Conservation (phyloP, 352 stramenopile species). For the Phytophthora aleatoria region DNA sequence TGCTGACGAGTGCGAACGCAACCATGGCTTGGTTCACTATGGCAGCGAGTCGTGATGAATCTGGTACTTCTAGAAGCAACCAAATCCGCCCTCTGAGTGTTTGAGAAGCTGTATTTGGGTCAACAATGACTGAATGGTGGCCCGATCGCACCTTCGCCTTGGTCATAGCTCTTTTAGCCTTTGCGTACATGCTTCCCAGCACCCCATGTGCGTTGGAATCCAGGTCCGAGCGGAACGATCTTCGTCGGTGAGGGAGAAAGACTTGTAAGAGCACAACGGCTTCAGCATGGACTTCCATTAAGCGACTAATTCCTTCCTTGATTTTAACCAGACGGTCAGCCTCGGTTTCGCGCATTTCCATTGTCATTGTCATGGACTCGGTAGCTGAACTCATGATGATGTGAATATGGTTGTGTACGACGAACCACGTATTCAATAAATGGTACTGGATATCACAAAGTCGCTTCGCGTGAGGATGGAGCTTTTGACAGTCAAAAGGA, state of each 20-base stretch:
- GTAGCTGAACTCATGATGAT: constrained; percentile 34
- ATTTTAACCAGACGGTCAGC: constrained; percentile 44
- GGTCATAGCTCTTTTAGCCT: constrained; percentile 38
- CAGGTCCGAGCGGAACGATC: not conserved
- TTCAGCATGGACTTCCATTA: constrained; percentile 52
- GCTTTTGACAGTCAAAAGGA: constrained; percentile 53
- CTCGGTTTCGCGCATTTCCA: constrained; percentile 41
- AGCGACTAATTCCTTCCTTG: constrained; percentile 45
- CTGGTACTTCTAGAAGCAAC: constrained; percentile 62
- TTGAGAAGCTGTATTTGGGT: constrained; percentile 22
- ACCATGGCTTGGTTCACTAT: constrained; percentile 71
- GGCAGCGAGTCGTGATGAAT: constrained; percentile 53
- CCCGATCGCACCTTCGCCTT: constrained; percentile 35
- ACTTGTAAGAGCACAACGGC: constrained; percentile 35
- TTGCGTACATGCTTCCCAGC: constrained; percentile 53
- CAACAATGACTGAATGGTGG: constrained; percentile 19
- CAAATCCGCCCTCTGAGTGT: constrained; percentile 53
- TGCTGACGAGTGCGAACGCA: constrained; percentile 53
- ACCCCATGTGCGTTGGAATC: constrained; percentile 30
- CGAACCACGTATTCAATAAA: constrained; percentile 50
- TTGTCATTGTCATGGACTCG: constrained; percentile 22
- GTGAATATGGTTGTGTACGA: constrained; percentile 51
- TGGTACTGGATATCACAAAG: constrained; percentile 71
- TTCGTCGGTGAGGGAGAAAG: constrained; percentile 66
- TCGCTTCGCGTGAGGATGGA: constrained; percentile 52